Percentiles rank a stretch among this genome's conserved stretches.
These are phyloP conservation scores for Aspergillus terreus DNA, from an alignment of 2,329 filamentous ascomycete species.

Conservation along the genomic window DNA sequence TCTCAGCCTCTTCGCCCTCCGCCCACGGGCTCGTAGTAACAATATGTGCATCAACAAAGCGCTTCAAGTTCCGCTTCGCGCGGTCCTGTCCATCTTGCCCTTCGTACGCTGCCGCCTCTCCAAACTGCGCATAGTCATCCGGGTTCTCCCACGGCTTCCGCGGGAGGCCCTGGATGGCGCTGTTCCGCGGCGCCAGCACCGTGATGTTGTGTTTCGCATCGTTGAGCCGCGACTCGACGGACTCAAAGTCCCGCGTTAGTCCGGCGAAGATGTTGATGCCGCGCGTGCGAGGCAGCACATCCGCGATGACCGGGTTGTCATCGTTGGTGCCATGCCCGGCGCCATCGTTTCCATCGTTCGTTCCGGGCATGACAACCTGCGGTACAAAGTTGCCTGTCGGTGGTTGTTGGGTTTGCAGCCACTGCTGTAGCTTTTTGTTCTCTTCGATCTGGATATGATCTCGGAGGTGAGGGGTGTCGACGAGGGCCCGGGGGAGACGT, in stretches of 20 bases:
- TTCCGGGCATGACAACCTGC: constrained; percentile 20
- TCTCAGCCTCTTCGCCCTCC: constrained; percentile 62
- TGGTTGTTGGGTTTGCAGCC: constrained; percentile 21
- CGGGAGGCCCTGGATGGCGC: constrained; percentile 70
- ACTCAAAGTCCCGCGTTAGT: constrained; percentile 70
- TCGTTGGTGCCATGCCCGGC: constrained; percentile 20
- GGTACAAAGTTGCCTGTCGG: constrained; percentile 22
- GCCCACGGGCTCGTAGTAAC: constrained; percentile 72
- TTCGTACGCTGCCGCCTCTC: constrained; percentile 66
- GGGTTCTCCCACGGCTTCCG: constrained; percentile 72
- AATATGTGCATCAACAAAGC: constrained; percentile 84
- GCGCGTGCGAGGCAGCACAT: constrained; percentile 76
- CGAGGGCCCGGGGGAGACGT: constrained; percentile 16
- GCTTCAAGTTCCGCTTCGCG: constrained; percentile 69
- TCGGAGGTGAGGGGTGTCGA: constrained; percentile 14
- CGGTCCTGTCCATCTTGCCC: constrained; percentile 71
- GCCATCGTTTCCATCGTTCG: constrained; percentile 4
- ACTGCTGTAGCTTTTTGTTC: constrained; percentile 14
- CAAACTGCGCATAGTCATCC: constrained; percentile 65
- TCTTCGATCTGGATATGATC: constrained; percentile 12
- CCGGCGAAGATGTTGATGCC: constrained; percentile 80
- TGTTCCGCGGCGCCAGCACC: constrained; percentile 83
- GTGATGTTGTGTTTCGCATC: constrained; percentile 68
- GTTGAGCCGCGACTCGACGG: constrained; percentile 66
- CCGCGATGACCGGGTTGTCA: constrained; percentile 66